Percentiles rank a stretch among this genome's conserved stretches.
Evolutionary conservation across 495 filamentous ascomycete species (phyloP).

Genomic region (Aspergillus panamensis): DNA sequence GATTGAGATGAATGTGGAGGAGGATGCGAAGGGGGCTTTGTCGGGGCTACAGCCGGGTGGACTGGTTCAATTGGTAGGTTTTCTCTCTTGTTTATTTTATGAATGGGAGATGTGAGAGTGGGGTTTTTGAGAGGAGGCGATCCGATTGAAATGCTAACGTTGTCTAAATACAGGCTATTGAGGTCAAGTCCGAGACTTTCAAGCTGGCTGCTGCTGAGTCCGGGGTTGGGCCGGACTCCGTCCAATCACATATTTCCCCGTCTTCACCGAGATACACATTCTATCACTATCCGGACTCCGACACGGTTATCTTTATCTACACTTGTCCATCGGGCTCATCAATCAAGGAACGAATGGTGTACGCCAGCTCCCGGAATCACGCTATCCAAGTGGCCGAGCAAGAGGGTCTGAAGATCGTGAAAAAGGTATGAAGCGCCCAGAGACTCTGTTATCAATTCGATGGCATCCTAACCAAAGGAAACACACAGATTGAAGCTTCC

Average conservation of each 20-base stretch:
- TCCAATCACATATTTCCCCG: constrained; percentile 64
- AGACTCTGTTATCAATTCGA: constrained; percentile 9
- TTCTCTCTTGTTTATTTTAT: not conserved
- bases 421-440: constrained; percentile 53
- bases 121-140: not conserved
- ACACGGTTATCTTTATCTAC: constrained; percentile 85
- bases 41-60: constrained; percentile 53
- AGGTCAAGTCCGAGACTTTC: constrained; percentile 74
- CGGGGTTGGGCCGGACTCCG: constrained; percentile 49
- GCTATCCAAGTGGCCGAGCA: constrained; percentile 66
- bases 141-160: constrained; percentile 29
- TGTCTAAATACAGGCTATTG: constrained; percentile 43
- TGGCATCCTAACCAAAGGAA: constrained; percentile 11
- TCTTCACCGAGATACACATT: constrained; percentile 86
- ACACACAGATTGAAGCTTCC: constrained; percentile 57
- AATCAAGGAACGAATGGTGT: constrained; percentile 93
- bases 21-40: constrained; percentile 65
- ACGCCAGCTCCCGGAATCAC: constrained; percentile 75
- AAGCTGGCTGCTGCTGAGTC: constrained; percentile 58
- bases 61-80: constrained; percentile 77
- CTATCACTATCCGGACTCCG: constrained; percentile 66
- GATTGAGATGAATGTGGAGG: constrained; percentile 63
- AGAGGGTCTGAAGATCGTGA: constrained; percentile 68
- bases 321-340: constrained; percentile 77
- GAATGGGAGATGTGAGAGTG: constrained; percentile 7